Evolutionary conservation across 371 early-diverging fungal genomes (phyloP), one percentile per base, ranked within the genome.

Genomic region (Smittium mucronatum): DNA sequence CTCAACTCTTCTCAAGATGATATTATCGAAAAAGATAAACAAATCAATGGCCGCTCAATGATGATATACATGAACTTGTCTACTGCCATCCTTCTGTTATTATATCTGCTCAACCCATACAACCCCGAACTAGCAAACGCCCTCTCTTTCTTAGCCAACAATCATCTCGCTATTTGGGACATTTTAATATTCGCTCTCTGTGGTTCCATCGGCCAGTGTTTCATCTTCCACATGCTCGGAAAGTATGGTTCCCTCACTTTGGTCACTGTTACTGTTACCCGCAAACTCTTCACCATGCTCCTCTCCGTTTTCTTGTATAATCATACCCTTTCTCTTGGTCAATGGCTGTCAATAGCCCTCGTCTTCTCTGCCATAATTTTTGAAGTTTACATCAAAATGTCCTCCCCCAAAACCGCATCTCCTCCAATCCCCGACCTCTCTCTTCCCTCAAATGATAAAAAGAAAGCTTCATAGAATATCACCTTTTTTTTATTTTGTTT

Each of bases 1-100:
- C 93, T 92, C n/a, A 98, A 95, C 82, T 89, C 94, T n/a, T 89
- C 93, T 0, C 98, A 98, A 81, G 99, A 99, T 78, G 89, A 91
- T 69, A 88, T 97, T 36, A 94, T 97, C 77, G 83, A 83, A 47
- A 82, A 84, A 26, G 89, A 84, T 81, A 83, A 84, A 36, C 71
- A 79, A 34, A 68, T 81, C 25, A 83, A 88, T 0, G 93, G 96
- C 2, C 87, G 90, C 69, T 90, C 93, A 58, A 95, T 99, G 97
- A 98, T 99, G 98, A 90, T 92, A 75, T 93, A 84, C 75, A 94
- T 96, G 95, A 98, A 97, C 79, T 74, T 90, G 26, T 84, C 91
- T 75, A 86, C 92, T 36, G 82, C 89, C 0, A 29, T 81, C 2
- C 77, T 89, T 59, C 90, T 93, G 84, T 71, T 82, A 1, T 31